phyloP scores from a whole-genome alignment of 306 rosid species.

The Fragaria iinumae region DNA sequence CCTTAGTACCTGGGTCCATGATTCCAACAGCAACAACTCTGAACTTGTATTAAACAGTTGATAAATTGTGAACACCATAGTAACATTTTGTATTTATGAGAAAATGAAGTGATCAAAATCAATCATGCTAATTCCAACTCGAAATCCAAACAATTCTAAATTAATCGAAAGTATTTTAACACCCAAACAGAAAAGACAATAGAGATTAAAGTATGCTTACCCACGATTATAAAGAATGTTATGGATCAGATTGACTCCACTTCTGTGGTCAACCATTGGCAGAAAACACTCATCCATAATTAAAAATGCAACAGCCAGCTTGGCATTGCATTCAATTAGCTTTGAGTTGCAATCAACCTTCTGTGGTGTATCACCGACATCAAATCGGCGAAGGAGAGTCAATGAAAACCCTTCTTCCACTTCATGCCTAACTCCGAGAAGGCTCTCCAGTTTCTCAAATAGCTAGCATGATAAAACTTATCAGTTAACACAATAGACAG shows the following conservation, averaged over 20 bases:
- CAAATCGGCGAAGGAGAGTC: constrained; percentile 65
- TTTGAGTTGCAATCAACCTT: constrained; percentile 55
- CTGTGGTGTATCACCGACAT: constrained; percentile 49
- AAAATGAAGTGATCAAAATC: not conserved
- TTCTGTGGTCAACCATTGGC: constrained; percentile 85
- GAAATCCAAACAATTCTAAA: not conserved
- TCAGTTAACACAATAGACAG: constrained; percentile 13
- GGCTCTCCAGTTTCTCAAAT: constrained; percentile 57
- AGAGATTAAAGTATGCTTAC: constrained; percentile 46
- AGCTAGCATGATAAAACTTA: constrained; percentile 52
- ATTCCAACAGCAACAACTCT: not conserved
- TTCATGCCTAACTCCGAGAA: constrained; percentile 78
- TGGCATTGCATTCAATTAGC: constrained; percentile 80
- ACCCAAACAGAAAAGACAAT: not conserved
- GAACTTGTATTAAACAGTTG: not conserved
- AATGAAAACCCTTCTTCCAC: constrained; percentile 83
- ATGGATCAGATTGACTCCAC: constrained; percentile 81
- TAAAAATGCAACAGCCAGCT: constrained; percentile 81
- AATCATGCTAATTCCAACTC: not conserved
- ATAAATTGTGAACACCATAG: not conserved
- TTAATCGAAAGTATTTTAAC: not conserved
- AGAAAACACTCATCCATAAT: constrained; percentile 94
- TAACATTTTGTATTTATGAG: not conserved
- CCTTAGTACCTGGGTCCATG: not conserved
- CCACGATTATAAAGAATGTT: constrained; percentile 78